Evolutionary conservation across 2,329 filamentous ascomycete species (phyloP).

Genomic region (Aspergillus chevalieri): DNA sequence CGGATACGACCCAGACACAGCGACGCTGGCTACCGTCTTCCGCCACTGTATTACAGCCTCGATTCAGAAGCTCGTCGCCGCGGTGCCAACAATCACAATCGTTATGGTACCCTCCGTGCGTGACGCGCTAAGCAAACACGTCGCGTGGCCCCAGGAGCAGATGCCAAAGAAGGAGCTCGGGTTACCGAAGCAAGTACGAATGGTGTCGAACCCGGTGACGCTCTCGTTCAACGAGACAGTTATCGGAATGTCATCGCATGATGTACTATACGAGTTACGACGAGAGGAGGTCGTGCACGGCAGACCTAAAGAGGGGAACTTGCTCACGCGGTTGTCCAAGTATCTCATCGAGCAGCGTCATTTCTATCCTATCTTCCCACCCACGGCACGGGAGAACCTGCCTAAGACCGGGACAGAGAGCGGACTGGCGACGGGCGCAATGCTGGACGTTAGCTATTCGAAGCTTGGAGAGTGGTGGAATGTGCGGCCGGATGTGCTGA

Average conservation of each 20-base stretch:
- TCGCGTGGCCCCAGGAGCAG: conserved; percentile 76
- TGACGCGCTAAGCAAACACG: conserved; percentile 73
- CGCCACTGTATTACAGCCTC: conserved; percentile 69
- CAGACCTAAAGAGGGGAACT: conserved; percentile 50
- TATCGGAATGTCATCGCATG: conserved; percentile 74
- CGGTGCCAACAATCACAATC: conserved; percentile 73
- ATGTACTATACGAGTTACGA: conserved; percentile 76
- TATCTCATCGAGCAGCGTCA: conserved; percentile 85
- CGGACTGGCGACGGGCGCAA: conserved; percentile 62
- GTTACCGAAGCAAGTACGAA: conserved; percentile 66
- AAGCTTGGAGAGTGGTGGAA: conserved; percentile 89
- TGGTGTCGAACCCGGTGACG: conserved; percentile 87
- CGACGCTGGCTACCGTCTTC: conserved; percentile 78
- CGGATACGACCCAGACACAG: conserved; percentile 65
- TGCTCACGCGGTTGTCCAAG: conserved; percentile 65
- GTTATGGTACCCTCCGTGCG: conserved; percentile 77
- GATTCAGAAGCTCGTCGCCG: conserved; percentile 62
- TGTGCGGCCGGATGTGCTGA: conserved; percentile 74
- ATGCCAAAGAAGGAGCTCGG: conserved; percentile 67
- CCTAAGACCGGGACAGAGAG: conserved; percentile 59
- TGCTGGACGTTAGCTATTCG: conserved; percentile 75
- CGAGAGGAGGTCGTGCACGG: conserved; percentile 62
- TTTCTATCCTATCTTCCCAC: conserved; percentile 84
- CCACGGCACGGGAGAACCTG: conserved; percentile 61
- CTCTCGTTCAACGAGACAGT: conserved; percentile 81